phyloP scores from a whole-genome alignment of 768 basidiomycete species.

The Boletus barrowsii region DNA sequence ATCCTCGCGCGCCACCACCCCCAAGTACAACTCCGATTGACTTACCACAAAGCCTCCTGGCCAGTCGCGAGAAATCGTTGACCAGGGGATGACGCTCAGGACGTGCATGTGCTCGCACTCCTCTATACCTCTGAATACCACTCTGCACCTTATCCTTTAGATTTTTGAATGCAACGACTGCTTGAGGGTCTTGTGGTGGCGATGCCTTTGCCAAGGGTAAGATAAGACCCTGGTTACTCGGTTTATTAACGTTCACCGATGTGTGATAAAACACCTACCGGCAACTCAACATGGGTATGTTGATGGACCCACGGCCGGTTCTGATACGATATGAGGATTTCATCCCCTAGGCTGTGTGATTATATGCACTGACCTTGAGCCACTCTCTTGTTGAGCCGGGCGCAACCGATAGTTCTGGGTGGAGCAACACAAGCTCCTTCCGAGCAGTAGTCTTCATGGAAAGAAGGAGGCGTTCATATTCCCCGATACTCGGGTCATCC shows the following conservation, averaged over 20 bases:
- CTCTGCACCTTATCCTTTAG: constrained; percentile 91
- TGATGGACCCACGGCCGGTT: constrained; percentile 95
- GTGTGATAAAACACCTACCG: constrained; percentile 42
- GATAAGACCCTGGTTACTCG: constrained; percentile 61
- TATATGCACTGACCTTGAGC: constrained; percentile 65
- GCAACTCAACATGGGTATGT: constrained; percentile 92
- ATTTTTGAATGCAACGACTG: constrained; percentile 84
- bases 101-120: constrained; percentile 54
- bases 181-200: constrained; percentile 78
- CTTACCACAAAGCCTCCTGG: constrained; percentile 86
- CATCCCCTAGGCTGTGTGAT: background rate
- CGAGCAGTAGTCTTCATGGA: constrained; percentile 98
- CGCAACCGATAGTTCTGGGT: constrained; percentile 83
- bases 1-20: constrained; percentile 95
- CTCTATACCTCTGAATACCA: constrained; percentile 83
- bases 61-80: constrained; percentile 91
- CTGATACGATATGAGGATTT: constrained; percentile 37
- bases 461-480: constrained; percentile 89
- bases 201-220: constrained; percentile 58
- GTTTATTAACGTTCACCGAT: constrained; percentile 1
- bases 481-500: constrained; percentile 85
- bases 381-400: constrained; percentile 94
- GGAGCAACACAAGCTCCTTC: constrained; percentile 92
- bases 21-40: constrained; percentile 93
- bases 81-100: constrained; percentile 78